Percentiles rank a stretch among this genome's conserved stretches.
Evolutionary conservation across 2,329 filamentous ascomycete species (phyloP).

Genomic region (Podosphaera fusca): DNA sequence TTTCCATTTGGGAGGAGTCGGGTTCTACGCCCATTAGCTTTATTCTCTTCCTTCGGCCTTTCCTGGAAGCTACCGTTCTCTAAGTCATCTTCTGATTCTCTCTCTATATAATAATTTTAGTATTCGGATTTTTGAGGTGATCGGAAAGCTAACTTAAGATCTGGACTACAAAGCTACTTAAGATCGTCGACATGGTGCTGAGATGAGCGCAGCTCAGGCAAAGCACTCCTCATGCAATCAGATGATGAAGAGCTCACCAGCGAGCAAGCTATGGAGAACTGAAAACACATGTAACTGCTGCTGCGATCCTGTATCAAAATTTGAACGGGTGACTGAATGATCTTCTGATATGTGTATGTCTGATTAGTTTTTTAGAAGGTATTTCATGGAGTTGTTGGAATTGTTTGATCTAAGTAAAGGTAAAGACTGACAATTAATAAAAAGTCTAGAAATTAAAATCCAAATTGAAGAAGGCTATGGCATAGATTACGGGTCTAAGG

Average conservation of each 20-base stretch:
- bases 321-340: no score
- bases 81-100: background rate
- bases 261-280: background rate
- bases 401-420: no score
- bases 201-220: background rate
- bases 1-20: slow-evolving; percentile 77
- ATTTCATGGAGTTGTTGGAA: no score
- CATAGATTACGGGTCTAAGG: no score
- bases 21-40: slow-evolving; percentile 24
- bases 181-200: background rate
- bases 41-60: slow-evolving; percentile 2
- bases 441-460: no score
- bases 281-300: background rate
- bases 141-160: background rate
- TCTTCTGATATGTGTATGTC: no score
- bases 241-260: background rate
- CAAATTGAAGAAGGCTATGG: no score
- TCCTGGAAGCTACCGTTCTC: background rate
- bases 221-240: no score
- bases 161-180: background rate
- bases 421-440: no score
- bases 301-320: background rate
- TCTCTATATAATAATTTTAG: background rate
- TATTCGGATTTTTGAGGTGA: background rate
- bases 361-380: no score